phyloP scores from a whole-genome alignment of 805 yeast species.

The Naumovozyma castellii region DNA sequence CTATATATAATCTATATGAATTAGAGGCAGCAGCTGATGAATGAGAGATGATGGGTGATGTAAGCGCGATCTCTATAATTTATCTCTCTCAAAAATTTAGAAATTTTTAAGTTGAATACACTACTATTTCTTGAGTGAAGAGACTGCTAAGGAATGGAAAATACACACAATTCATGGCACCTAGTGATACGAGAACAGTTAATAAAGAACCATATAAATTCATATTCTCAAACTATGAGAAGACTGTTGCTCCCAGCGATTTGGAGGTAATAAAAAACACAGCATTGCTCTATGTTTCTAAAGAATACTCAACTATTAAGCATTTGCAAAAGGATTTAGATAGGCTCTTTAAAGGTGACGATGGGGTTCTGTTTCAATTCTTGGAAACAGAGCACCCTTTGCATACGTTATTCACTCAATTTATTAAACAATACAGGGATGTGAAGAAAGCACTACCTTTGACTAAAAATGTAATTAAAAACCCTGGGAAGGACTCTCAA shows the following conservation, averaged over 20 bases:
- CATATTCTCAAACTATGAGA: conserved; percentile 24
- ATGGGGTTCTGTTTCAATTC: conserved; percentile 58
- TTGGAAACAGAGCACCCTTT: conserved; percentile 51
- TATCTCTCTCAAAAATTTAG: too few relatives aligned
- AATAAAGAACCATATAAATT: conserved; percentile 21
- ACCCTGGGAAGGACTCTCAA: neutral
- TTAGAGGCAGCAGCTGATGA: too few relatives aligned
- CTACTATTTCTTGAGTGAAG: too few relatives aligned
- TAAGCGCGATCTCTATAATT: too few relatives aligned
- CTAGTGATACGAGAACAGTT: too few relatives aligned
- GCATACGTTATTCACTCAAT: conserved; percentile 38
- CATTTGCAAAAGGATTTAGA: conserved; percentile 29
- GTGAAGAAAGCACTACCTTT: conserved; percentile 8
- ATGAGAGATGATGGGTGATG: too few relatives aligned
- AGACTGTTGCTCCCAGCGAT: conserved; percentile 46
- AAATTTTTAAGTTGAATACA: too few relatives aligned
- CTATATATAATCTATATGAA: too few relatives aligned
- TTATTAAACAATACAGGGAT: conserved; percentile 45
- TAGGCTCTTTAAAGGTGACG: conserved; percentile 11
- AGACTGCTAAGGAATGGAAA: too few relatives aligned
- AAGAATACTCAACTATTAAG: conserved; percentile 37
- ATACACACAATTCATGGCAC: too few relatives aligned
- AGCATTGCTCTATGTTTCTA: conserved; percentile 57
- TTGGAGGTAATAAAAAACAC: conserved; percentile 58
- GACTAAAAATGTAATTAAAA: neutral